phyloP scores from a whole-genome alignment of 2,329 filamentous ascomycete species.

The Aschersonia sp. region DNA sequence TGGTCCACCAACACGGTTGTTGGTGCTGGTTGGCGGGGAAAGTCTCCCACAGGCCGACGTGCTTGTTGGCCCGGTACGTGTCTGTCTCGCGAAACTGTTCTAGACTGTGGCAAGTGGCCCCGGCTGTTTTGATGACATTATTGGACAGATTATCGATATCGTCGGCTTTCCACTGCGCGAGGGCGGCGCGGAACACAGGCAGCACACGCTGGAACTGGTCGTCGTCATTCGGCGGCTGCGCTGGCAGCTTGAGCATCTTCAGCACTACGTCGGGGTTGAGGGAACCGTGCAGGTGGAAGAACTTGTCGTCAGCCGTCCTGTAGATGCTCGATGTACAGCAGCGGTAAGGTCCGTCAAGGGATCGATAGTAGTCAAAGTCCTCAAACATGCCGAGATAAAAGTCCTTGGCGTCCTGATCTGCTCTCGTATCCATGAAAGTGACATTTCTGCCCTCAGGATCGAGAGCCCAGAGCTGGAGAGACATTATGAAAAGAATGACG shows the following conservation, averaged over 20 bases:
- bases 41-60: conserved; percentile 2
- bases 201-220: conserved; percentile 6
- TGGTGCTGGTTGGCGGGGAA: conserved; percentile 1
- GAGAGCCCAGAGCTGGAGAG: conserved; percentile 2
- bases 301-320: conserved; percentile 7
- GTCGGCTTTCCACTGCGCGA: conserved; percentile 4
- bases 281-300: conserved; percentile 10
- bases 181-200: conserved; percentile 4
- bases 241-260: conserved; percentile 5
- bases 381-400: conserved; percentile 1
- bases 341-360: conserved; percentile 5
- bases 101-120: conserved; percentile 10
- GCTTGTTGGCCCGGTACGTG: conserved; percentile 10
- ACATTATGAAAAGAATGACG: conserved; percentile 4
- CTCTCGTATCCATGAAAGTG: background rate
- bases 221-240: conserved; percentile 1
- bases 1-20: conserved; percentile 5
- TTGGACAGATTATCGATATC: conserved; percentile 8
- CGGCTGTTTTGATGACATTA: conserved; percentile 9
- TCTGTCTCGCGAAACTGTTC: conserved; percentile 13
- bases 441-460: conserved; percentile 1
- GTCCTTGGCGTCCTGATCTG: background rate
- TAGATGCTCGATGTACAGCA: conserved; percentile 11
- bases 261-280: conserved; percentile 8
- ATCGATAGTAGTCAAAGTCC: conserved; percentile 1